Conservation (phyloP, 2,329 filamentous ascomycete genomes). For the Penicillium hordei region DNA sequence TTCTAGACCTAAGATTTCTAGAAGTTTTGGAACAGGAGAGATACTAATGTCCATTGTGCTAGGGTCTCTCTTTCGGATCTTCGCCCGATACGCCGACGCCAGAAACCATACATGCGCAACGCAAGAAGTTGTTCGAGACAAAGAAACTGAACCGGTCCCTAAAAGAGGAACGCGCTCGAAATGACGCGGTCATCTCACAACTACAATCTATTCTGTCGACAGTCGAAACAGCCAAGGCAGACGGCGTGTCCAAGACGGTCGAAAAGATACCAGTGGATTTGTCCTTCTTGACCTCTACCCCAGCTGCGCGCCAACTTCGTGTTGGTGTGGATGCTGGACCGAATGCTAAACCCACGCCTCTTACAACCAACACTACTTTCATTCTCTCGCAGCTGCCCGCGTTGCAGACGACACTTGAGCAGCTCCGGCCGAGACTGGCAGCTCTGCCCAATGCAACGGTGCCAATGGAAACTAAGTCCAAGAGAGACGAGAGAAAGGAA, state of each 20-base stretch:
- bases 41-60: background rate
- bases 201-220: slow-evolving; percentile 59
- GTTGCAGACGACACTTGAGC: slow-evolving; percentile 67
- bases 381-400: slow-evolving; percentile 80
- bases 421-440: slow-evolving; percentile 64
- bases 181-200: slow-evolving; percentile 67
- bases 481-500: slow-evolving; percentile 68
- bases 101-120: slow-evolving; percentile 69
- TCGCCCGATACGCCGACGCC: slow-evolving; percentile 54
- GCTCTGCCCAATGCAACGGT: slow-evolving; percentile 40
- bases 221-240: slow-evolving; percentile 22
- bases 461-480: slow-evolving; percentile 50
- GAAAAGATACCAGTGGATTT: slow-evolving; percentile 41
- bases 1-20: background rate
- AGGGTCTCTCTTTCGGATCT: slow-evolving; percentile 41
- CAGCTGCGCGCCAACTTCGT: slow-evolving; percentile 48
- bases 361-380: slow-evolving; percentile 60
- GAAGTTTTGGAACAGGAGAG: background rate
- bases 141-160: slow-evolving; percentile 70
- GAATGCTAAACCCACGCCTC: slow-evolving; percentile 37
- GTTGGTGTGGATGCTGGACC: slow-evolving; percentile 42
- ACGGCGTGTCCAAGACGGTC: slow-evolving; percentile 16
- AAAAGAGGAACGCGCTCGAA: slow-evolving; percentile 67
- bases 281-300: slow-evolving; percentile 57
- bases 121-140: slow-evolving; percentile 75